These are phyloP conservation scores for Brassica juncea DNA, from an alignment of 345 rosid genomes.

Conservation along the genomic window DNA sequence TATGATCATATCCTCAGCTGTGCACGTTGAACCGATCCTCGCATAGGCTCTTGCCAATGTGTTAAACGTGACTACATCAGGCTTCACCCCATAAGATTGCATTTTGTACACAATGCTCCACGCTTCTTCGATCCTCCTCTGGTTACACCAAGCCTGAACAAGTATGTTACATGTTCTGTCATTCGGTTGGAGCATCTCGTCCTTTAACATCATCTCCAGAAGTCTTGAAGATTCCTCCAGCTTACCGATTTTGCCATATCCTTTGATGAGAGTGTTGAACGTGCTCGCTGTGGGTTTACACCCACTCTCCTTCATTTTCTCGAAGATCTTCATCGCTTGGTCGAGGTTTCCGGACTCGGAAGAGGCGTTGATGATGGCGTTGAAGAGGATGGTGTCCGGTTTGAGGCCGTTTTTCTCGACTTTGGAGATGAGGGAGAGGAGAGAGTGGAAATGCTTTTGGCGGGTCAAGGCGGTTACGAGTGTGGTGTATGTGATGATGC, in stretches of 20 bases:
- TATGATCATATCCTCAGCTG: constrained; percentile 78
- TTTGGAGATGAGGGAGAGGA: constrained; percentile 57
- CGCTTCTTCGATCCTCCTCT: constrained; percentile 63
- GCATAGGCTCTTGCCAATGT: constrained; percentile 80
- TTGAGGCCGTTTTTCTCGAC: constrained; percentile 72
- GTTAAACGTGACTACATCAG: constrained; percentile 85
- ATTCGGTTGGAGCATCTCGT: constrained; percentile 64
- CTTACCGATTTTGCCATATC: constrained; percentile 72
- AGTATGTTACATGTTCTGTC: constrained; percentile 80
- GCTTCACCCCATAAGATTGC: constrained; percentile 64
- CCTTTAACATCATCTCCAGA: constrained; percentile 57
- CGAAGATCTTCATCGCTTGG: constrained; percentile 76
- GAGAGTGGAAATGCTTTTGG: constrained; percentile 62
- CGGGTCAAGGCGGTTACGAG: constrained; percentile 73
- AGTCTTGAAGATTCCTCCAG: constrained; percentile 72
- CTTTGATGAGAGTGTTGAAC: constrained; percentile 83
- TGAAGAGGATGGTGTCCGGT: constrained; percentile 90
- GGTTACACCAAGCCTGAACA: constrained; percentile 79
- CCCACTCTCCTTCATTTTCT: constrained; percentile 74
- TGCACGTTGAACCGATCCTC: constrained; percentile 53
- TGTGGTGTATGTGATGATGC: constrained; percentile 77
- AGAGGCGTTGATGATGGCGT: constrained; percentile 85
- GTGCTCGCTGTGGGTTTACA: constrained; percentile 87
- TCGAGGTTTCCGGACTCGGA: constrained; percentile 77
- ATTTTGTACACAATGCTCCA: constrained; percentile 75